phyloP scores from a whole-genome alignment of 306 rosid species.

The Pyrus betulifolia region DNA sequence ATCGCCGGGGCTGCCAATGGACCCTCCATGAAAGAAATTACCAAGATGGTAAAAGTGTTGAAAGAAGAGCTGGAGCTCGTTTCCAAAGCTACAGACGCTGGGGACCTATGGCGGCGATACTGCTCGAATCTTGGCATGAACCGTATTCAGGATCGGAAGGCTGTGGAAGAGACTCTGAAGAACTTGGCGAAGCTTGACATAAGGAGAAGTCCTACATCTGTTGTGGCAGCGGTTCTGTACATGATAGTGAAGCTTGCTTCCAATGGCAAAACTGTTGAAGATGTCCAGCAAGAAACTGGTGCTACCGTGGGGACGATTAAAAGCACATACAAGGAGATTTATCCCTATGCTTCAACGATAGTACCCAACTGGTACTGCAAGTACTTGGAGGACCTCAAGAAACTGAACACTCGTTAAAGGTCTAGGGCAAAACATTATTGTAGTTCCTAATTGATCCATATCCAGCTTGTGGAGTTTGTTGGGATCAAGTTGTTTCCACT shows the following conservation, averaged over 20 bases:
- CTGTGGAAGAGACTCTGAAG: neutral
- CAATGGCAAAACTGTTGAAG: neutral
- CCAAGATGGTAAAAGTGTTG: neutral
- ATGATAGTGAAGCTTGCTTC: constrained; percentile 13
- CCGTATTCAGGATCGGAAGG: neutral
- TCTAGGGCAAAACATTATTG: too few relatives aligned
- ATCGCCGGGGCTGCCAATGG: neutral
- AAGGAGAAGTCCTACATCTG: constrained; percentile 14
- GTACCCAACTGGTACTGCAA: constrained; percentile 12
- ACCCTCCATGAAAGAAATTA: neutral
- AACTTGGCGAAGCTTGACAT: neutral
- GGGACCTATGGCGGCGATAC: neutral
- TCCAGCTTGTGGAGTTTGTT: too few relatives aligned
- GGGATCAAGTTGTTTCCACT: too few relatives aligned
- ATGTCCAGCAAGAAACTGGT: neutral
- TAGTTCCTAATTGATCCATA: too few relatives aligned
- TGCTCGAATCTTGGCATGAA: constrained; percentile 3
- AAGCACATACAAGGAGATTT: constrained; percentile 15
- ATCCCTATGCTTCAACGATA: constrained; percentile 9
- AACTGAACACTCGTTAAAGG: too few relatives aligned
- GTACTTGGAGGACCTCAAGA: too few relatives aligned
- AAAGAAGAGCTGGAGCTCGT: neutral
- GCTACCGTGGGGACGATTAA: constrained; percentile 8
- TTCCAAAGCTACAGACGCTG: neutral
- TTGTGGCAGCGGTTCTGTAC: constrained; percentile 8